Evolutionary conservation across 202 grass and related monocot genomes (phyloP).

Genomic region (Carex sylvatica): DNA sequence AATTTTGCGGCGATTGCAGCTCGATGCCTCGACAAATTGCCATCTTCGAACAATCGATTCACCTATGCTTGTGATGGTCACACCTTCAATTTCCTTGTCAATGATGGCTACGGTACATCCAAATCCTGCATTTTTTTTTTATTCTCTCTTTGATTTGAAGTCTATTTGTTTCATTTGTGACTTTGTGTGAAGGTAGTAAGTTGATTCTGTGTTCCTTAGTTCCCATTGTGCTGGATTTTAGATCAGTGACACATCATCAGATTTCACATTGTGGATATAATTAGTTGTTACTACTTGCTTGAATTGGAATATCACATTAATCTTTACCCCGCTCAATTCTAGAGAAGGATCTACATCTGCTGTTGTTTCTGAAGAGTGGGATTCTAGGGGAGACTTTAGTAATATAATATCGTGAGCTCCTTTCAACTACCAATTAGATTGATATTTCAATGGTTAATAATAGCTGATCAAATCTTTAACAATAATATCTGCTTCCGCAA

Average conservation of each 20-base stretch:
- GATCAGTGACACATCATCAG: neutral
- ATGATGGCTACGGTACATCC: constrained; percentile 63
- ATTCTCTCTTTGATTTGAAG: neutral
- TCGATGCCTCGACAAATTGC: constrained; percentile 81
- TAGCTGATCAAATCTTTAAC: neutral
- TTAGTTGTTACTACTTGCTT: neutral
- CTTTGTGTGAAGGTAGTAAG: neutral
- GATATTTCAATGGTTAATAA: neutral
- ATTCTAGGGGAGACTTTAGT: neutral
- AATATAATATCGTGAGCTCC: neutral
- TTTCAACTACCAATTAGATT: neutral
- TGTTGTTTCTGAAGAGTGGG: neutral
- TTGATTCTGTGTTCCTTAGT: neutral
- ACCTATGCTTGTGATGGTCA: constrained; percentile 82
- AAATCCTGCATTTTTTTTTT: neutral
- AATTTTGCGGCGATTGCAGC: constrained; percentile 80
- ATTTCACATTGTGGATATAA: constrained; percentile 4
- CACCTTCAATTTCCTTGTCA: constrained; percentile 85
- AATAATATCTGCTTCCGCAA: neutral
- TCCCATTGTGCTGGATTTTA: neutral
- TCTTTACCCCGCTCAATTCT: neutral
- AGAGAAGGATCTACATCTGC: neutral
- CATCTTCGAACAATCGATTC: constrained; percentile 56
- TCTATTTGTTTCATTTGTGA: neutral
- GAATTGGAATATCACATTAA: constrained; percentile 2